These are phyloP conservation scores for Hypoxylon fragiforme DNA, from an alignment of 495 filamentous ascomycete genomes.

Conservation along the genomic window DNA sequence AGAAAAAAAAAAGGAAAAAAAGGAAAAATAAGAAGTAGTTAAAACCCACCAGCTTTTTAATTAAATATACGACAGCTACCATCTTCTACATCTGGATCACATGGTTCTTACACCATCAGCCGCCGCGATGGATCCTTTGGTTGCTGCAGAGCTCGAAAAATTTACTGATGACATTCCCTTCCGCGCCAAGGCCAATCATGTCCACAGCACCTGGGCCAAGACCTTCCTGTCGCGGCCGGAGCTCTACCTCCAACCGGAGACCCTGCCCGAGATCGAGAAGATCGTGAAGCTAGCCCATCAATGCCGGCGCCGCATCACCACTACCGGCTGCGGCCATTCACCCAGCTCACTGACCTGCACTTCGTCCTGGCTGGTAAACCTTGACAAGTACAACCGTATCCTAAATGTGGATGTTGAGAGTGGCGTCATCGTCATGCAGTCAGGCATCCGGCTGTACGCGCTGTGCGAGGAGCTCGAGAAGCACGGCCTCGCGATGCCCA, in stretches of 20 bases:
- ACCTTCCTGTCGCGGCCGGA: conserved; percentile 87
- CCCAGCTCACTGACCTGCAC: conserved; percentile 93
- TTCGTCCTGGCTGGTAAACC: conserved; percentile 90
- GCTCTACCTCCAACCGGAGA: conserved; percentile 82
- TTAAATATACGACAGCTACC: too few relatives aligned
- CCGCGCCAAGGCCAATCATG: conserved; percentile 67
- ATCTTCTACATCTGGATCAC: background rate
- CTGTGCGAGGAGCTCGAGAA: conserved; percentile 70
- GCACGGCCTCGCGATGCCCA: conserved; percentile 77
- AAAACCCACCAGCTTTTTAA: too few relatives aligned
- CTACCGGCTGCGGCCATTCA: conserved; percentile 85
- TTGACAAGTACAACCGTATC: conserved; percentile 78
- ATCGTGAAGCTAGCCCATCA: conserved; percentile 77
- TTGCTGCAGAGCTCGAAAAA: conserved; percentile 38
- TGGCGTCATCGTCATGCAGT: conserved; percentile 72
- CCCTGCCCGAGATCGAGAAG: conserved; percentile 79
- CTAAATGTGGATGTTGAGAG: conserved; percentile 66
- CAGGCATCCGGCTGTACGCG: conserved; percentile 77
- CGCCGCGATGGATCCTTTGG: conserved; percentile 41
- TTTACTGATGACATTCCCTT: conserved; percentile 63
- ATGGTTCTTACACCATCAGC: background rate
- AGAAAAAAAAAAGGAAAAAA: too few relatives aligned
- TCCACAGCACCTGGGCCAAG: conserved; percentile 95
- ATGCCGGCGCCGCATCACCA: conserved; percentile 77
- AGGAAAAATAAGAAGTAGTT: too few relatives aligned